A percentile compares a stretch with the other conserved stretches of the same genome.
phyloP scores from a whole-genome alignment of 306 rosid genomes.

The Dryas drummondii region DNA sequence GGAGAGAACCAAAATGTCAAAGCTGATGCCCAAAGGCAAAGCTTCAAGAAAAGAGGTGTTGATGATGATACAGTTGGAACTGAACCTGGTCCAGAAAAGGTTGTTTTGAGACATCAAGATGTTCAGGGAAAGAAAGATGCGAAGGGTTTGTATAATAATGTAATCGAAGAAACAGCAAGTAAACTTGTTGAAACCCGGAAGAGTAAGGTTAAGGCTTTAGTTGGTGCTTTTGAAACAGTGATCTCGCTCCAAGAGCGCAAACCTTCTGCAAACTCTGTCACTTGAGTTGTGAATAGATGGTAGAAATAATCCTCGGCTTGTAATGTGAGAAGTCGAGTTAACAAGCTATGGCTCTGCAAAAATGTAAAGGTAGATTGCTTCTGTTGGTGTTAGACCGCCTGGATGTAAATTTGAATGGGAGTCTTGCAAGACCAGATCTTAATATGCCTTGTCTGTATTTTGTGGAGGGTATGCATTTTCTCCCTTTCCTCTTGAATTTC shows the following conservation, averaged over 20 bases:
- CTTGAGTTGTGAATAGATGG: constrained; percentile 36
- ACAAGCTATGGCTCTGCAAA: constrained; percentile 35
- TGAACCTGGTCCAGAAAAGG: constrained; percentile 39
- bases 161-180: constrained; percentile 89
- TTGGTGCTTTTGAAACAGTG: constrained; percentile 96
- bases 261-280: constrained; percentile 41
- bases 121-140: constrained; percentile 67
- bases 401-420: constrained; percentile 32
- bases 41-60: constrained; percentile 47
- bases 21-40: constrained; percentile 34
- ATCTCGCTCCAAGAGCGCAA: constrained; percentile 89
- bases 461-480: constrained; percentile 6
- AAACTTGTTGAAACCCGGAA: constrained; percentile 70
- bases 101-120: constrained; percentile 77
- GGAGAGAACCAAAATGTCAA: constrained; percentile 38
- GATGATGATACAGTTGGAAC: constrained; percentile 21
- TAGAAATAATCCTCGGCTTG: constrained; percentile 47
- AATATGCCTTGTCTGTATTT: constrained; percentile 28
- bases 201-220: constrained; percentile 98
- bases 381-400: constrained; percentile 25
- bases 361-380: constrained; percentile 32
- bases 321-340: constrained; percentile 23
- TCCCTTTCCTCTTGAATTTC: constrained; percentile 22
- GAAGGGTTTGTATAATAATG: constrained; percentile 72
- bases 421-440: constrained; percentile 31